Percentiles rank a stretch among this genome's conserved stretches.
These are phyloP conservation scores for Nakaseomyces uthaithaninus DNA, from an alignment of 1,139 yeast genomes.

Conservation along the genomic window DNA sequence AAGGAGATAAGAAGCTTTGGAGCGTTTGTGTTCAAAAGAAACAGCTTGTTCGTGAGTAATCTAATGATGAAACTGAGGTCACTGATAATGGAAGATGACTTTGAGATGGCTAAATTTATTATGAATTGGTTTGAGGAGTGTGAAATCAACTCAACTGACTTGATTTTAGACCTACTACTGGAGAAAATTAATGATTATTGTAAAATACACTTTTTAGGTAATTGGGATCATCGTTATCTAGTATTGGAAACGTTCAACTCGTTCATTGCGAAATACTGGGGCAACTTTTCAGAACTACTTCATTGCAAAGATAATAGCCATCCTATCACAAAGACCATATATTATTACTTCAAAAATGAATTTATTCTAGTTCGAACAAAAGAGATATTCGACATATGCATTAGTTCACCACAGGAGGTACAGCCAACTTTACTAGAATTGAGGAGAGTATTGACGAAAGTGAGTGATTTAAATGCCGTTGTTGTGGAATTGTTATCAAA, in stretches of 20 bases:
- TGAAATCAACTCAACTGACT: slow-evolving; percentile 17
- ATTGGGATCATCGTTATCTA: slow-evolving; percentile 37
- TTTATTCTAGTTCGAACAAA: slow-evolving; percentile 40
- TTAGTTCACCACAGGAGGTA: slow-evolving; percentile 52
- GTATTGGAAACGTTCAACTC: slow-evolving; percentile 31
- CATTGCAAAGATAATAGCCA: slow-evolving; percentile 25
- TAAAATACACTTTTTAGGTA: slow-evolving; percentile 32
- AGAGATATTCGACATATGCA: slow-evolving; percentile 57
- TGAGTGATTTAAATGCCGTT: slow-evolving; percentile 21
- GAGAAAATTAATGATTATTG: slow-evolving; percentile 37
- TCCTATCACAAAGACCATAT: slow-evolving; percentile 31
- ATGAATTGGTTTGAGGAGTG: slow-evolving; percentile 24
- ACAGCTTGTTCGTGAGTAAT: slow-evolving; percentile 14
- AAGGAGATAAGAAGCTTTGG: slow-evolving; percentile 21
- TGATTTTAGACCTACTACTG: slow-evolving; percentile 39
- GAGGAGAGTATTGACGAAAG: slow-evolving; percentile 36
- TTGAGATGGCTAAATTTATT: slow-evolving; percentile 19
- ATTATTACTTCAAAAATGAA: slow-evolving; percentile 23
- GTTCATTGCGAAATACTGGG: slow-evolving; percentile 23
- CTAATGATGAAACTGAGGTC: slow-evolving; percentile 13
- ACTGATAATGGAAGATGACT: slow-evolving; percentile 24
- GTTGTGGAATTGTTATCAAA: slow-evolving; percentile 44
- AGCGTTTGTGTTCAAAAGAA: slow-evolving; percentile 22
- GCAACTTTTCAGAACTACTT: slow-evolving; percentile 18
- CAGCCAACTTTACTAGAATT: slow-evolving; percentile 57